phyloP scores from a whole-genome alignment of 31 red algal species.

The Asparagopsis taxiformis region DNA sequence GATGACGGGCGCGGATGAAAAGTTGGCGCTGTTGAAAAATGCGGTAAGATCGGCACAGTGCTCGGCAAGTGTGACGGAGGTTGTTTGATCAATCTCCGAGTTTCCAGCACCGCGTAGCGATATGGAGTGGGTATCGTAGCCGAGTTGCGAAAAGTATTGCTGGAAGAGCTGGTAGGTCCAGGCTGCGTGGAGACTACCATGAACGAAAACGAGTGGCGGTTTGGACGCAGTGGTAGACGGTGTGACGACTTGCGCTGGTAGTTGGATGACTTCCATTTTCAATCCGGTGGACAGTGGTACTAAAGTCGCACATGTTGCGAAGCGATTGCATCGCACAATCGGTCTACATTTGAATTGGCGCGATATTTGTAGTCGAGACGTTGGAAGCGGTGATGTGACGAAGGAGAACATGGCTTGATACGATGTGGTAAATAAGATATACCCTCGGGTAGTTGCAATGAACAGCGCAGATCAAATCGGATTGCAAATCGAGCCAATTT shows the following conservation, averaged over 20 bases:
- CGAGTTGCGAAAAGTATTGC: constrained; percentile 33
- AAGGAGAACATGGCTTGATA: no score
- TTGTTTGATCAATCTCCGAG: background rate
- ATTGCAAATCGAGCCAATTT: no score
- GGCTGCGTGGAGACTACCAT: constrained; percentile 51
- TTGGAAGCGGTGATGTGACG: no score
- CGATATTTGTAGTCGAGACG: no score
- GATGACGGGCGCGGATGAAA: constrained; percentile 20
- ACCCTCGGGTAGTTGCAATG: no score
- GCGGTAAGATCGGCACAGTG: constrained; percentile 43
- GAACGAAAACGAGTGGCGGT: constrained; percentile 62
- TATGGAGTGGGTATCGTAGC: constrained; percentile 25
- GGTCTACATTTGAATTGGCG: no score
- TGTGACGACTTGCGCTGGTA: background rate
- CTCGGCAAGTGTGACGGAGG: constrained; percentile 13
- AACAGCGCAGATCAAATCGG: no score
- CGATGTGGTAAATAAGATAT: no score
- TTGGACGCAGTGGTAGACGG: background rate
- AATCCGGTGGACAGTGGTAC: constrained; percentile 45
- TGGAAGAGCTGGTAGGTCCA: constrained; percentile 65
- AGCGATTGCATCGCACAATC: no score
- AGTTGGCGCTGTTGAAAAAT: background rate
- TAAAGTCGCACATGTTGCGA: constrained; percentile 17
- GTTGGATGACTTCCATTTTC: constrained; percentile 54
- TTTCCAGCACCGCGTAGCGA: constrained; percentile 36